Base-by-base conservation (phyloP, 768 basidiomycete species). In the Suillus tomentosus region DNA sequence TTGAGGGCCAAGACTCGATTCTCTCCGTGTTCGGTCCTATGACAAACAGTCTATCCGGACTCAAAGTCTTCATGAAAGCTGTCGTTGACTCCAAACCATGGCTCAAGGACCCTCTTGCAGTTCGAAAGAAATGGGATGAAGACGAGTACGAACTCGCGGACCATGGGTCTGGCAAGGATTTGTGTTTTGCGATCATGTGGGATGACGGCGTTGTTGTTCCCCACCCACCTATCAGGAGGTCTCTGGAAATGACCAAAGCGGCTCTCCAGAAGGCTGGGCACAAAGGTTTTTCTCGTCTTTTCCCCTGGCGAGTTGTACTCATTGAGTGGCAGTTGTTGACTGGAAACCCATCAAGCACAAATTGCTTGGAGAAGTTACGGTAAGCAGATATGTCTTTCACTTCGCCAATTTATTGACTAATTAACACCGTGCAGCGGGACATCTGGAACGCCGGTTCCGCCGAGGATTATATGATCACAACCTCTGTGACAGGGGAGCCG, bases 11-110 rank as follows among this genome's bases (percentile, higher is more conserved):
- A 71, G 91, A 93, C 65, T 85, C 87, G 17, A 69, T 91, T 34
- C 78, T 78, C 5, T 91, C 91, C 3, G 89, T 93, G 36, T 79
- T 94, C 13, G 94, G 94, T 0, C 94, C 94, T 6, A 78, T 94
- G 59, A 78, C 85, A 2, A 79, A 76, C 50, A 84, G 84, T 40
- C 66, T 93, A 55, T 77, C 72, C 11, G 90, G 84, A n/a, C 73
- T 95, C 62, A 88, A 85, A 70, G 67, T 74, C 0, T 94, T 95
- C 75, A 84, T 85, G 73, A 81, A 88, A 71, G 82, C 85, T 1
- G 82, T 95, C 27, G 69, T 89, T 17, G 82, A 80, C 66, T 70
- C 78, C 31, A 78, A 83, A 65, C 87, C 91, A 4, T 93, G 92
- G 92, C 68, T 81, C 3, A 81, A 77, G 62, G 92, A 94, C 69